phyloP scores from a whole-genome alignment of 768 basidiomycete genomes.

The Wakefieldia striispora region DNA sequence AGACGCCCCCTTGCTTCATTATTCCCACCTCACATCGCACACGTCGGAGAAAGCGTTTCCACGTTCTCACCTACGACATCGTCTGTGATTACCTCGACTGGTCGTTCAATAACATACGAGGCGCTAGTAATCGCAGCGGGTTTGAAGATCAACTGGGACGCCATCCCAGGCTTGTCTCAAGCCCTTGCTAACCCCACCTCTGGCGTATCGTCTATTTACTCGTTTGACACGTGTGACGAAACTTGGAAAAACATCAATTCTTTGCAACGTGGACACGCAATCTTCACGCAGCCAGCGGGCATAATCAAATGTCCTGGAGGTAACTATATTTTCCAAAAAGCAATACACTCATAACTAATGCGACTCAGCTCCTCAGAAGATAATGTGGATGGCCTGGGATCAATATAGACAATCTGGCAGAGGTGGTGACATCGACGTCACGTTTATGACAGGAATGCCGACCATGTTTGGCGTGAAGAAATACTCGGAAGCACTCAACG shows the following conservation, averaged over 20 bases:
- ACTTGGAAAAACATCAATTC: constrained; percentile 80
- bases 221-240: constrained; percentile 86
- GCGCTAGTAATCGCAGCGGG: constrained; percentile 87
- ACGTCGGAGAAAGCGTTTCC: constrained; percentile 67
- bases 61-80: constrained; percentile 76
- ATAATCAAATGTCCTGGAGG: constrained; percentile 93
- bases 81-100: constrained; percentile 67
- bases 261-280: constrained; percentile 73
- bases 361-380: constrained; percentile 76
- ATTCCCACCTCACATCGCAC: constrained; percentile 70
- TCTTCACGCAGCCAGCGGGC: constrained; percentile 95
- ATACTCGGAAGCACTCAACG: constrained; percentile 85
- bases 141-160: constrained; percentile 81
- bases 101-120: constrained; percentile 76
- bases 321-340: constrained; percentile 26
- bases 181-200: constrained; percentile 77
- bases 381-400: constrained; percentile 98
- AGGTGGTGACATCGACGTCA: constrained; percentile 53
- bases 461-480: constrained; percentile 97
- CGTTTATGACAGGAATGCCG: constrained; percentile 90
- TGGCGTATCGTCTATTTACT: constrained; percentile 91
- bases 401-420: constrained; percentile 63
- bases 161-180: constrained; percentile 65
- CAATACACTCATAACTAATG: constrained; percentile 2
- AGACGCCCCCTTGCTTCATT: constrained; percentile 64